Conservation (phyloP, 352 stramenopile species). For the Phytophthora pisi region DNA sequence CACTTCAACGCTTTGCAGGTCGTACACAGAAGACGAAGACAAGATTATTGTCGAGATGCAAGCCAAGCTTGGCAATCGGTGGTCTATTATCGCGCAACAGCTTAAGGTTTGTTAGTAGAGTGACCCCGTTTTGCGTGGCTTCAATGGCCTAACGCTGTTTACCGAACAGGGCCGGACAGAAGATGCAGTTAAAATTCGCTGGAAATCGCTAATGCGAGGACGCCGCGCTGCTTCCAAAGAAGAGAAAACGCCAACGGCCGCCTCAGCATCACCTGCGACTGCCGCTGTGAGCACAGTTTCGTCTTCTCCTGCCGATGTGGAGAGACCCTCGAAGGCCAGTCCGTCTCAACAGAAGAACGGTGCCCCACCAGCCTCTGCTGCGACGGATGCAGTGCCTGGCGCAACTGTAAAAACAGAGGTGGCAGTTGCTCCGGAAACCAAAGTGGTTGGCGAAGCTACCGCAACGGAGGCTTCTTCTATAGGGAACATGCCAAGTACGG, state of each 20-base stretch:
- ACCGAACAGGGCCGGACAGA: conserved; percentile 83
- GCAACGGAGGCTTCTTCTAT: conserved; percentile 8
- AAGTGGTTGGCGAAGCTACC: conserved; percentile 7
- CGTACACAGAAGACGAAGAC: conserved; percentile 92
- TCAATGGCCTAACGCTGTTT: neutral
- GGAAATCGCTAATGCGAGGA: conserved; percentile 91
- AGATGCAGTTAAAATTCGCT: conserved; percentile 94
- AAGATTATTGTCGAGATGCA: conserved; percentile 94
- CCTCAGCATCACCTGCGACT: conserved; percentile 19
- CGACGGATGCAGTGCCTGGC: conserved; percentile 10
- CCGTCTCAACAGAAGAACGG: conserved; percentile 47
- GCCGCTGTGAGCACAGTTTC: conserved; percentile 17
- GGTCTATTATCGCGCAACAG: conserved; percentile 93
- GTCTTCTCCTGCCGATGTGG: conserved; percentile 21
- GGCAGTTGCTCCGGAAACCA: conserved; percentile 26
- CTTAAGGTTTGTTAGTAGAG: conserved; percentile 63
- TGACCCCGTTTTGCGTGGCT: neutral
- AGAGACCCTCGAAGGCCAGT: conserved; percentile 42
- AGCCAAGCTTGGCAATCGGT: conserved; percentile 90
- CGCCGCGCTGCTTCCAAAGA: conserved; percentile 74
- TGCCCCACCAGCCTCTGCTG: conserved; percentile 20
- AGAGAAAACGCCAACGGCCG: conserved; percentile 43
- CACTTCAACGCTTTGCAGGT: conserved; percentile 34
- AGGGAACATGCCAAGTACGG: conserved; percentile 23
- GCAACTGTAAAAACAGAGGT: conserved; percentile 29